Percentiles rank a stretch among this genome's conserved stretches.
phyloP scores from a whole-genome alignment of 1,139 yeast species.

The Kazachstania sp. region DNA sequence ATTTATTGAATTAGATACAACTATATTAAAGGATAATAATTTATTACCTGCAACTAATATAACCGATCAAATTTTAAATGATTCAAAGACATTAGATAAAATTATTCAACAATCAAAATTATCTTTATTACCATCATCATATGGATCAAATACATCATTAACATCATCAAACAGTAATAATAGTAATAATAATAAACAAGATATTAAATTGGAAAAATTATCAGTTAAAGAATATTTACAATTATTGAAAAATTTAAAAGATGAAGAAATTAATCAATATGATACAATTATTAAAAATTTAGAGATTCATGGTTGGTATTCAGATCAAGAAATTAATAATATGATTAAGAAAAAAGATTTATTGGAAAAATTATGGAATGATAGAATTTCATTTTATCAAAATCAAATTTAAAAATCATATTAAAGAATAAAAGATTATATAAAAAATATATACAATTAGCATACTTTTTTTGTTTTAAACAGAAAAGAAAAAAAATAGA shows the following conservation, averaged over 20 bases:
- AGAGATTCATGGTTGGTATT: constrained; percentile 5
- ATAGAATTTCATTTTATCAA: constrained; percentile 3
- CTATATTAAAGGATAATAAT: not conserved
- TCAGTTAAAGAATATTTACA: constrained; percentile 2
- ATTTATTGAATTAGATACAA: not conserved
- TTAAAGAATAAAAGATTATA: no score
- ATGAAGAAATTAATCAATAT: constrained; percentile 2
- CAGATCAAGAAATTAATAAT: constrained; percentile 2
- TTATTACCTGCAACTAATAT: not conserved
- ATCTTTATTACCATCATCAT: constrained; percentile 1
- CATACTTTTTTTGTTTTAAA: no score
- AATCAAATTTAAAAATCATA: not conserved
- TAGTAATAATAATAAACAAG: not conserved
- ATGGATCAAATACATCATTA: not conserved
- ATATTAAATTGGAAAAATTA: not conserved
- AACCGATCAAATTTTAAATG: not conserved
- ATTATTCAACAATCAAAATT: constrained; percentile 3
- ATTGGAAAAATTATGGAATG: constrained; percentile 4
- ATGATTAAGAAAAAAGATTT: not conserved
- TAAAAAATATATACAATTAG: no score
- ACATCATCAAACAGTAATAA: not conserved
- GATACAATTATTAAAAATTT: constrained; percentile 1
- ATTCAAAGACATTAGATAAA: not conserved
- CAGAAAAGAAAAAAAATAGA: no score
- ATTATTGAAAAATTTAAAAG: not conserved